Conservation (phyloP, 371 early-diverging fungal species). For the Syncephalastrum sp. region DNA sequence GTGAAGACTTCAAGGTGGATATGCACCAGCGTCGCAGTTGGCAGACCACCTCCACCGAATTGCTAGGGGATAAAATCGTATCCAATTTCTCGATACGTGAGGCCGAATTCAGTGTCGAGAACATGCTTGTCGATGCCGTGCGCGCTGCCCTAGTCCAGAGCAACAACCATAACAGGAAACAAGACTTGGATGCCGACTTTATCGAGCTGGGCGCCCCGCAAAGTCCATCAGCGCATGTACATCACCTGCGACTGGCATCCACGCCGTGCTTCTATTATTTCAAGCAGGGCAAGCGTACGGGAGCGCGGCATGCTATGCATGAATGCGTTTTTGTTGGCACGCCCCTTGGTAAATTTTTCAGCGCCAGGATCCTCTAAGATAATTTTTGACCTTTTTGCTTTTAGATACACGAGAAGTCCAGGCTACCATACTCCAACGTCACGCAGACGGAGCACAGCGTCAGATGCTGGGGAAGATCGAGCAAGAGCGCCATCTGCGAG, state of each 20-base stretch:
- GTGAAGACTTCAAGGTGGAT: constrained; percentile 20
- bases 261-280: constrained; percentile 62
- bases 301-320: constrained; percentile 45
- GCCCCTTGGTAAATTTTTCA: constrained; percentile 9
- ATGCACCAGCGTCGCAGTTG: constrained; percentile 18
- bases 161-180: constrained; percentile 17
- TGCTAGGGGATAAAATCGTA: constrained; percentile 5
- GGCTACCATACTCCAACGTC: too few species aligned
- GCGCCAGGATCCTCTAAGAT: constrained; percentile 46
- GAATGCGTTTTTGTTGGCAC: constrained; percentile 37
- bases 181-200: constrained; percentile 45
- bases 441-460: too few species aligned
- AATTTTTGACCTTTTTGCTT: too few species aligned
- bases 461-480: too few species aligned
- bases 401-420: too few species aligned
- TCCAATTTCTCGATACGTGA: constrained; percentile 19
- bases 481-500: too few species aligned
- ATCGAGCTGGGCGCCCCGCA: constrained; percentile 14
- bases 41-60: constrained; percentile 11
- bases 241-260: constrained; percentile 62
- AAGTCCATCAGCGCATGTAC: constrained; percentile 29
- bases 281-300: constrained; percentile 49
- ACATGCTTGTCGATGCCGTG: constrained; percentile 19
- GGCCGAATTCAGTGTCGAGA: constrained; percentile 20
- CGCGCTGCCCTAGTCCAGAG: constrained; percentile 1